phyloP scores from a whole-genome alignment of 805 yeast species.

The Yarrowia keelungensis region DNA sequence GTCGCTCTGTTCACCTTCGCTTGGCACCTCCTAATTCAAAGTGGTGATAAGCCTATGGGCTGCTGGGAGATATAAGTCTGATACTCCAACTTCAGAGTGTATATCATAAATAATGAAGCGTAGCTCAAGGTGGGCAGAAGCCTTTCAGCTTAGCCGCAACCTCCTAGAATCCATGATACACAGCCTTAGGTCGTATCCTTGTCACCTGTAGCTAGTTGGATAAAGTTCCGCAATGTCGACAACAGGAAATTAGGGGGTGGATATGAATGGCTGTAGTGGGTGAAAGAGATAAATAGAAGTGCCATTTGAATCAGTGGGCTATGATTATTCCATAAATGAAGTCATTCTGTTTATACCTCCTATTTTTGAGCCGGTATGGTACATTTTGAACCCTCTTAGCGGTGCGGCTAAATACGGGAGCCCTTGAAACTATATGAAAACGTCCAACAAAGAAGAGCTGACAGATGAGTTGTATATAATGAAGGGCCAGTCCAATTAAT shows the following conservation, averaged over 20 bases:
- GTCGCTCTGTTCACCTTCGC: background rate
- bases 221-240: background rate
- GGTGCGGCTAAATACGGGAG: constrained; percentile 13
- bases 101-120: no score
- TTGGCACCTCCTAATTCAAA: constrained; percentile 4
- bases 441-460: background rate
- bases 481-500: background rate
- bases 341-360: no score
- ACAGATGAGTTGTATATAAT: background rate
- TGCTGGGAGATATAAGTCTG: background rate
- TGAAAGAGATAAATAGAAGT: no score
- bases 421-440: background rate
- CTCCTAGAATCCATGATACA: constrained; percentile 12
- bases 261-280: no score
- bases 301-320: no score
- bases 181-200: background rate
- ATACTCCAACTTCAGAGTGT: no score
- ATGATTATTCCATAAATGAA: no score
- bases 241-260: background rate
- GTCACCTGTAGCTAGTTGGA: background rate
- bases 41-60: background rate
- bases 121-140: background rate
- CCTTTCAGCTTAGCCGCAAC: constrained; percentile 9
- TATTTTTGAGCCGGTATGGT: no score
- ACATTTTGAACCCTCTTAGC: background rate